Evolutionary conservation across 2,329 filamentous ascomycete species (phyloP).

Genomic region (Fusarium tuaranense): DNA sequence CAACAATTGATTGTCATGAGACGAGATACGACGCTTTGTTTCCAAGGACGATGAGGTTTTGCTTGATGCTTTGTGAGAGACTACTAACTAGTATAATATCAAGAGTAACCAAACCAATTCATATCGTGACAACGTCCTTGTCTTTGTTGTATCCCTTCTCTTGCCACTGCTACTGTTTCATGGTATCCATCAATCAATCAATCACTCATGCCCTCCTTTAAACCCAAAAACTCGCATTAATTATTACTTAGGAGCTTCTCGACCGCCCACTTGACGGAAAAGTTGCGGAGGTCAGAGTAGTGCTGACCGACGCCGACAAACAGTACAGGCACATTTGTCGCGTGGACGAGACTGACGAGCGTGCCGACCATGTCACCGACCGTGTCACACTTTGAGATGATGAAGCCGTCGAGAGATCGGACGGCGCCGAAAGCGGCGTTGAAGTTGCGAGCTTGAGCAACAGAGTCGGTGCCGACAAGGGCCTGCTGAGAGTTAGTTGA

Average conservation of each 20-base stretch:
- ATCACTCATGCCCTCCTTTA: neutral
- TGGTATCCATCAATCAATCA: slow-evolving; percentile 1
- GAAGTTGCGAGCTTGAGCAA: slow-evolving; percentile 96
- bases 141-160: slow-evolving; percentile 3
- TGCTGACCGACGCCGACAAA: slow-evolving; percentile 85
- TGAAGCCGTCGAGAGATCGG: slow-evolving; percentile 90
- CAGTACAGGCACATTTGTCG: slow-evolving; percentile 94
- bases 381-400: slow-evolving; percentile 98
- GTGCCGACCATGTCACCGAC: slow-evolving; percentile 99
- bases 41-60: neutral
- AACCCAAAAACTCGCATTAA: slow-evolving; percentile 42
- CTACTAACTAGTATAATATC: neutral
- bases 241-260: slow-evolving; percentile 70
- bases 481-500: slow-evolving; percentile 61
- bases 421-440: slow-evolving; percentile 89
- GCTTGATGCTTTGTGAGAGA: neutral
- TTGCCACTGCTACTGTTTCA: slow-evolving; percentile 20
- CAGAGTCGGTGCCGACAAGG: slow-evolving; percentile 93
- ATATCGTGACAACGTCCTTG: neutral
- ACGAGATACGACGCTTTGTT: neutral
- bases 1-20: slow-evolving; percentile 25
- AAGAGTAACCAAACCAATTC: neutral
- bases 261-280: slow-evolving; percentile 77
- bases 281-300: slow-evolving; percentile 75
- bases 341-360: slow-evolving; percentile 96